phyloP scores from a whole-genome alignment of 2,329 filamentous ascomycete species.

The Coniochaeta pulveracea region DNA sequence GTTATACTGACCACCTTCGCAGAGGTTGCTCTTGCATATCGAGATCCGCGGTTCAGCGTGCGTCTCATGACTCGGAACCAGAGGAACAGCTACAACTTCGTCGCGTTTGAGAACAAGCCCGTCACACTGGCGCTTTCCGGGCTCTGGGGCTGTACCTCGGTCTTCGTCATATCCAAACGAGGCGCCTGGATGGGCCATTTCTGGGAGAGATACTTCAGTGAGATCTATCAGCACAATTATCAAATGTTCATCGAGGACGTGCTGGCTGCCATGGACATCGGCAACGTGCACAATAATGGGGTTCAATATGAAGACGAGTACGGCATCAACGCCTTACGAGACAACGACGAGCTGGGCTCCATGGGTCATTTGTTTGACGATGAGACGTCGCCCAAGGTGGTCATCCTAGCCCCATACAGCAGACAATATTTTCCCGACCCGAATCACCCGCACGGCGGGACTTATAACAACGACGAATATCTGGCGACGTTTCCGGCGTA shows the following conservation, averaged over 20 bases:
- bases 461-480: too few relatives aligned
- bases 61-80: not conserved
- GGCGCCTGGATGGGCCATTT: constrained; percentile 2
- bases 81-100: not conserved
- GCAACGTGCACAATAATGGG: not conserved
- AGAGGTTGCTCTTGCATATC: not conserved
- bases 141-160: constrained; percentile 1
- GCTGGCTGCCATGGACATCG: not conserved
- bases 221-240: not conserved
- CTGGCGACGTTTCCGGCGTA: not conserved
- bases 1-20: not conserved
- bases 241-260: not conserved
- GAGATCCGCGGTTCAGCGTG: not conserved
- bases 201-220: not conserved
- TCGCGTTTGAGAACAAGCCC: not conserved
- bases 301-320: not conserved
- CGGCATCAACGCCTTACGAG: not conserved
- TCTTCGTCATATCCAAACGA: constrained; percentile 1
- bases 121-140: not conserved
- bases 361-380: not conserved
- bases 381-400: too few relatives aligned
- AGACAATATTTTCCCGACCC: too few relatives aligned
- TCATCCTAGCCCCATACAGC: too few relatives aligned
- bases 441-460: too few relatives aligned
- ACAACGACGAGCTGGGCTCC: not conserved